These are phyloP conservation scores for Hypoxylon sp. DNA, from an alignment of 2,329 filamentous ascomycete species.

Conservation along the genomic window DNA sequence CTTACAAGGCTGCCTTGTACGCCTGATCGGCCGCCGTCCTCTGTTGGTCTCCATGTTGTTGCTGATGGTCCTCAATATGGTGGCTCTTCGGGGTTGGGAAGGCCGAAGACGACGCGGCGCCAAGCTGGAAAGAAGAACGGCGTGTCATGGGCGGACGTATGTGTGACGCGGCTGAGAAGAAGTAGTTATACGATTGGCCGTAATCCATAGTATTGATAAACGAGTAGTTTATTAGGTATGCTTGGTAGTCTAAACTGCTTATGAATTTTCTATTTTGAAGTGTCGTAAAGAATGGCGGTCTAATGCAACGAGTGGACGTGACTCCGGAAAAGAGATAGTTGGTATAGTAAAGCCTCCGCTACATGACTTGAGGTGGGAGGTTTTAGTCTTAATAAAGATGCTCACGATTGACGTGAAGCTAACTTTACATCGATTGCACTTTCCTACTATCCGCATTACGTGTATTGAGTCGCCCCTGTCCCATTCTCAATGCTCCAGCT, in stretches of 20 bases:
- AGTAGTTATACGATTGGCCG: slow-evolving; percentile 23
- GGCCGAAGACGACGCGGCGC: slow-evolving; percentile 9
- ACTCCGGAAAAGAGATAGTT: not conserved
- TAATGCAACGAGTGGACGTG: not conserved
- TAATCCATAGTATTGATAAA: slow-evolving; percentile 28
- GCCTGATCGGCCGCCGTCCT: slow-evolving; percentile 36
- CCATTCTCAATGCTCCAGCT: not conserved
- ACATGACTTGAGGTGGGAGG: not conserved
- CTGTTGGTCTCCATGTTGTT: slow-evolving; percentile 19
- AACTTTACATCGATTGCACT: not conserved
- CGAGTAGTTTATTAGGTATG: not conserved
- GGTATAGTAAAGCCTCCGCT: not conserved
- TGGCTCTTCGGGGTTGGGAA: slow-evolving; percentile 3
- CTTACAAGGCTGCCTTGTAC: slow-evolving; percentile 39
- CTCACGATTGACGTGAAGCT: not conserved
- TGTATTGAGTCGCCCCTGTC: slow-evolving; percentile 10
- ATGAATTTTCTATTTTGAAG: not conserved
- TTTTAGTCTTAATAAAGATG: not conserved
- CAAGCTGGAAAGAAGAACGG: slow-evolving; percentile 21
- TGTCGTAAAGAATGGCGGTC: not conserved
- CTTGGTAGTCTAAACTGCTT: not conserved
- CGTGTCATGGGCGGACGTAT: slow-evolving; percentile 12
- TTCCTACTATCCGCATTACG: slow-evolving; percentile 2
- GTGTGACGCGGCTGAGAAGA: slow-evolving; percentile 13
- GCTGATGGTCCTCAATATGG: slow-evolving; percentile 10